Evolutionary conservation across 2,329 filamentous ascomycete species (phyloP).

Genomic region (Helotiales sp.): DNA sequence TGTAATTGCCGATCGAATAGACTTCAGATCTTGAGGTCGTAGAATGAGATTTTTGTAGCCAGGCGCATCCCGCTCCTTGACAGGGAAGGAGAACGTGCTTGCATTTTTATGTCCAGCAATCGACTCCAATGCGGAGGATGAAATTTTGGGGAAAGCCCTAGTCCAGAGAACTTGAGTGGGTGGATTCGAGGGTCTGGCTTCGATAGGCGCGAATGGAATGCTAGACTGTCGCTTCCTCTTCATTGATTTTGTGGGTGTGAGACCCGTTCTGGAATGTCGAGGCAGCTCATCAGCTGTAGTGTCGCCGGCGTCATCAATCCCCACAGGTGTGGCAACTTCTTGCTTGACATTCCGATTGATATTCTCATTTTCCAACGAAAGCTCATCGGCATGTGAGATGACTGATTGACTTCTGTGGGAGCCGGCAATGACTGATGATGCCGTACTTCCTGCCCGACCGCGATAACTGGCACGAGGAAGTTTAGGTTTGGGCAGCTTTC

Average conservation of each 20-base stretch:
- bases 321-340: slow-evolving; percentile 61
- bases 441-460: slow-evolving; percentile 36
- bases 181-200: slow-evolving; percentile 54
- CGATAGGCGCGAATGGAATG: slow-evolving; percentile 22
- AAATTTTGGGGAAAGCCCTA: slow-evolving; percentile 75
- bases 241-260: slow-evolving; percentile 47
- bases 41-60: slow-evolving; percentile 77
- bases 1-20: slow-evolving; percentile 75
- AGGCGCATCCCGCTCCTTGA: slow-evolving; percentile 76
- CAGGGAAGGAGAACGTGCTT: slow-evolving; percentile 77
- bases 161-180: slow-evolving; percentile 76
- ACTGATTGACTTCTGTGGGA: slow-evolving; percentile 53
- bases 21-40: slow-evolving; percentile 77
- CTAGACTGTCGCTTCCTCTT: slow-evolving; percentile 61
- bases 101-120: slow-evolving; percentile 78
- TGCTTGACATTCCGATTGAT: slow-evolving; percentile 57
- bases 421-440: slow-evolving; percentile 40
- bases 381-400: slow-evolving; percentile 54
- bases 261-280: slow-evolving; percentile 19
- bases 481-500: slow-evolving; percentile 21
- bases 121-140: slow-evolving; percentile 74
- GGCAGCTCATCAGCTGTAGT: slow-evolving; percentile 57
- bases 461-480: slow-evolving; percentile 26
- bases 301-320: slow-evolving; percentile 60
- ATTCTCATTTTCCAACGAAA: slow-evolving; percentile 50